Evolutionary conservation across 139 green algal species (phyloP), one percentile per base, ranked within the genome.

Genomic region (Tetradesmus lagerheimii): DNA sequence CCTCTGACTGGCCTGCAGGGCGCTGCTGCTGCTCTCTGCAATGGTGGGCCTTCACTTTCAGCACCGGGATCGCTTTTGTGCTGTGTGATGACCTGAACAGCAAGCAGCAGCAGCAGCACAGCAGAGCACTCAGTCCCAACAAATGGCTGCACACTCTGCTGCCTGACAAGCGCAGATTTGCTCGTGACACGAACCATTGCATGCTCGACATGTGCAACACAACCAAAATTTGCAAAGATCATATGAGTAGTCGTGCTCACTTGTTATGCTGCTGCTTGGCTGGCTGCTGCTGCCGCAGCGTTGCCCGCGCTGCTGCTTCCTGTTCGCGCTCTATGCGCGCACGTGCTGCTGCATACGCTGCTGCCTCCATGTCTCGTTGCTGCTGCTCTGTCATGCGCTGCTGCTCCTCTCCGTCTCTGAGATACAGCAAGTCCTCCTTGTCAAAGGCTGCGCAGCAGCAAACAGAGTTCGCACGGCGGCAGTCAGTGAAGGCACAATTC

Each of bases 391-490:
- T 35, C 15, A 62, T 38, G n/a, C 74, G 85, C 67, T 83, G 38
- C 57, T 83, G 39, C 71, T 84, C 43, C 74, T 83, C 38, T 25
- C 64, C 74, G 71, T 84, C 67, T 35, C n/a, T 74, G 27, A 89
- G 74, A 34, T 76, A 89, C 34, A 89, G 27, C 31, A 77, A n/a
- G 23, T 89, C 85, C 31, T 83, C 85, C 45, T 84, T 83, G 85
- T 89, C 85, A 89, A 89, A 89, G 2, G 85, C 85, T 89, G 74
- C 84, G 83, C 27, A 57, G 75, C 45, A 86, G 45, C 45, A 38
- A 11, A n/a, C n/a, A n/a, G n/a, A n/a, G n/a, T n/a, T n/a, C n/a
- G n/a, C 45, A 57, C 14, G 45, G 45, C 14, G 45, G 11, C 14
- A 57, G 11, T 9, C 11, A 18, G 45, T 12, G 1, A 57, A 57